phyloP scores from a whole-genome alignment of 768 basidiomycete species.

The Boletus rubescentipes region DNA sequence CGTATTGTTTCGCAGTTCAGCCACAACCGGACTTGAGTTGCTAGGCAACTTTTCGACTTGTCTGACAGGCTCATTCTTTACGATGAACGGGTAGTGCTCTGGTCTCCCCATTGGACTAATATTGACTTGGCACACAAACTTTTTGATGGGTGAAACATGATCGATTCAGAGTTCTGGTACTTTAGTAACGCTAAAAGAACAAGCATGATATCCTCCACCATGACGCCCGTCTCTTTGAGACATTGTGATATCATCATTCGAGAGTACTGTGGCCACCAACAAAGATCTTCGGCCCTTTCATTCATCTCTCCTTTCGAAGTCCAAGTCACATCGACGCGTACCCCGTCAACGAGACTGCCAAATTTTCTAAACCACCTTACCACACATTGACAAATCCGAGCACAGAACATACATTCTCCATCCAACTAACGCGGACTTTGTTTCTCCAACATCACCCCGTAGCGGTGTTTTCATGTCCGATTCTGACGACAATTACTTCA shows the following conservation, averaged over 20 bases:
- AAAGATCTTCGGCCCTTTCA: background rate
- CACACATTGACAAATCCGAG: background rate
- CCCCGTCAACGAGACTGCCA: no score
- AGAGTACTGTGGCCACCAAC: no score
- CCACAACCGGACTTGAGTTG: background rate
- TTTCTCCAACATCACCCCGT: background rate
- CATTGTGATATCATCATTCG: background rate
- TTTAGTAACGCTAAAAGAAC: background rate
- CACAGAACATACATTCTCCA: background rate
- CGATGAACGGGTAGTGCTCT: background rate
- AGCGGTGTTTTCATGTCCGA: constrained; percentile 48
- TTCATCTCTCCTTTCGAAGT: background rate
- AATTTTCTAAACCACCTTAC: background rate
- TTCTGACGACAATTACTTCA: constrained; percentile 67
- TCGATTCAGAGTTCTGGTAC: background rate
- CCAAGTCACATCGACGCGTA: no score
- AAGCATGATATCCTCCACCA: background rate
- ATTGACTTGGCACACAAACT: background rate
- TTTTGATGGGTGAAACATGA: background rate
- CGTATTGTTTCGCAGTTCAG: background rate
- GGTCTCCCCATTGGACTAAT: background rate
- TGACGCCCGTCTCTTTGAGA: background rate
- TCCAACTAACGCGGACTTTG: background rate
- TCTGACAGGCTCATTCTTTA: no score
- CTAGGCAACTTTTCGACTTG: background rate